A percentile compares a stretch with the other conserved stretches of the same genome.
These are phyloP conservation scores for Pseudocercospora fuligena DNA, from an alignment of 2,329 filamentous ascomycete species.

Conservation along the genomic window DNA sequence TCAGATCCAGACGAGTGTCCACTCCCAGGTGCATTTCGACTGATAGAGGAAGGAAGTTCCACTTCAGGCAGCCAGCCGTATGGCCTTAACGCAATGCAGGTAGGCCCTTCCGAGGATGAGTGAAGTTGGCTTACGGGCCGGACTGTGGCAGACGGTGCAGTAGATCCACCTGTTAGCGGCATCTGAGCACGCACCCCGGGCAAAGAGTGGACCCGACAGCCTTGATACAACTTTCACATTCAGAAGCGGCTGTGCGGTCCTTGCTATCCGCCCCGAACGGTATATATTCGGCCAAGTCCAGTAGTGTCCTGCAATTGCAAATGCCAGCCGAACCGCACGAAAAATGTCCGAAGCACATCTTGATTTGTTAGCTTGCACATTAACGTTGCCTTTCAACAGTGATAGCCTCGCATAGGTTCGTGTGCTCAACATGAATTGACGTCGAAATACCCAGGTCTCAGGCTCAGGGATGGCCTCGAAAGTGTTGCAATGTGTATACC, in stretches of 20 bases:
- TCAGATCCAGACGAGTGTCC: neutral
- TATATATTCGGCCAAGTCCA: neutral
- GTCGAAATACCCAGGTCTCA: neutral
- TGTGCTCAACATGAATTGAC: neutral
- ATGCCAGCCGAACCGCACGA: neutral
- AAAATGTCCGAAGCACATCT: constrained; percentile 7
- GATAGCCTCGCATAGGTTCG: neutral
- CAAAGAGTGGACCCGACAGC: neutral
- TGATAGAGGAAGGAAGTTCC: constrained; percentile 9
- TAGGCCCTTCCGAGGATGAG: constrained; percentile 3
- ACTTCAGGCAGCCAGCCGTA: constrained; percentile 10
- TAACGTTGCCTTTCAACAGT: neutral
- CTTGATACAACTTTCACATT: constrained; percentile 8
- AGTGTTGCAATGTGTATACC: neutral
- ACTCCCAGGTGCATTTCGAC: neutral
- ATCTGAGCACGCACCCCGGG: constrained; percentile 2
- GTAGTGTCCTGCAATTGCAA: constrained; percentile 8
- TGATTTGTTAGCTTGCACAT: neutral
- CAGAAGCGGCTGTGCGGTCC: neutral
- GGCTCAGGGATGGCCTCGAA: neutral
- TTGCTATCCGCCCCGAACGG: constrained; percentile 1
- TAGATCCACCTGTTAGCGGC: neutral
- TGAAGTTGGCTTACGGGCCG: constrained; percentile 5
- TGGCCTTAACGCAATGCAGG: constrained; percentile 3
- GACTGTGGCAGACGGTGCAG: constrained; percentile 7